These are phyloP conservation scores for Thalassiosira hispida DNA, from an alignment of 352 stramenopile genomes.

Conservation along the genomic window DNA sequence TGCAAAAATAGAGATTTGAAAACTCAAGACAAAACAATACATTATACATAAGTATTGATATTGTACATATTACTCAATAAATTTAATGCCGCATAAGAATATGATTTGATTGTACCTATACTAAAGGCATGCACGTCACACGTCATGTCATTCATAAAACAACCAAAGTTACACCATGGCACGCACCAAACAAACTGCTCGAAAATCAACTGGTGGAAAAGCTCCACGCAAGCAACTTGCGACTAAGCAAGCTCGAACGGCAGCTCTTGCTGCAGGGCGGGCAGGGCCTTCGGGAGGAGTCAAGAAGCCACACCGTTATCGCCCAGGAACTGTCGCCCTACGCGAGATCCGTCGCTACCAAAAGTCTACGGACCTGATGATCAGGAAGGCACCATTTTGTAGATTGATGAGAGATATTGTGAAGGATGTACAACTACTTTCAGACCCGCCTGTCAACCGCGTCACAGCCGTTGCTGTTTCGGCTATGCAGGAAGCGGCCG, in stretches of 20 bases:
- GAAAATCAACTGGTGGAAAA: conserved; percentile 89
- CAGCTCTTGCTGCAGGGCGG: conserved; percentile 78
- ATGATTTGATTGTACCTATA: no score
- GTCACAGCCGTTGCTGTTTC: conserved; percentile 51
- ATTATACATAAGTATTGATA: no score
- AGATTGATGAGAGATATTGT: background rate
- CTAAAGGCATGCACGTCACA: no score
- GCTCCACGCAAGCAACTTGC: conserved; percentile 80
- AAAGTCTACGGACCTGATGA: background rate
- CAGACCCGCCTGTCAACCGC: background rate
- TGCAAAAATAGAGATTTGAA: no score
- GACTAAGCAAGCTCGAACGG: conserved; percentile 74
- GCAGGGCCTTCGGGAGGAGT: background rate
- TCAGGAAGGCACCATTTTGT: background rate
- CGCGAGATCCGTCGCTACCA: background rate
- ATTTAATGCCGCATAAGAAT: no score
- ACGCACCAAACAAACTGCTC: conserved; percentile 94
- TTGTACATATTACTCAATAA: no score
- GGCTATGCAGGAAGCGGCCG: conserved; percentile 91
- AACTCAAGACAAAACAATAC: no score
- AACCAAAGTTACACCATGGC: no score
- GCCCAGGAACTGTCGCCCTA: no score
- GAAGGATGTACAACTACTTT: background rate
- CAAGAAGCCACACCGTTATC: background rate
- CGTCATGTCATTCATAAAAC: no score